Conservation (phyloP, 306 rosid genomes). For the Boehmeria nivea region DNA sequence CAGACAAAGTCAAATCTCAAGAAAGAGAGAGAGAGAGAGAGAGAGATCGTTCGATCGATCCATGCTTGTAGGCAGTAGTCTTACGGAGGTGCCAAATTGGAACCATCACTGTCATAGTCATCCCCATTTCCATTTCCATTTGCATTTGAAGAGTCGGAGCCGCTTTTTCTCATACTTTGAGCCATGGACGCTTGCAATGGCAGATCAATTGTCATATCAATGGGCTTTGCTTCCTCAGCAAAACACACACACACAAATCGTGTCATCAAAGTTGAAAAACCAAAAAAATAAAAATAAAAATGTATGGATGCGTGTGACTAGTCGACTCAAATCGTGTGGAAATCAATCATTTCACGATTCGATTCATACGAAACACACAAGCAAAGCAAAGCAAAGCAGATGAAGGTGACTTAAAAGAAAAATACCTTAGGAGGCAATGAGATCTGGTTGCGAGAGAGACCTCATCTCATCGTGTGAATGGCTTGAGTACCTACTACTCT, state of each 20-base stretch:
- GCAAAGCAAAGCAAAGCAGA: too few species aligned
- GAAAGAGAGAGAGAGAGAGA: neutral
- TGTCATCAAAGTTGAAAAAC: neutral
- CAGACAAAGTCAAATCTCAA: neutral
- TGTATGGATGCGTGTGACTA: too few species aligned
- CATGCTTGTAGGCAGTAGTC: too few species aligned
- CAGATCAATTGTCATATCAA: slow-evolving; percentile 60
- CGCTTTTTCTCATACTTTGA: slow-evolving; percentile 57
- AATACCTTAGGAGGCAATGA: too few species aligned
- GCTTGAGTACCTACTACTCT: too few species aligned
- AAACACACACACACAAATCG: neutral
- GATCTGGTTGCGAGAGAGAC: too few species aligned
- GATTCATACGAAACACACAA: too few species aligned
- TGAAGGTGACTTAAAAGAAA: too few species aligned
- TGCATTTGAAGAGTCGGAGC: slow-evolving; percentile 57
- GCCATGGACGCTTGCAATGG: slow-evolving; percentile 47
- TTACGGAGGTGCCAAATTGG: slow-evolving; percentile 79
- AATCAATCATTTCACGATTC: too few species aligned
- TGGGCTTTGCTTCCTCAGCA: neutral
- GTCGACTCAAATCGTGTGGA: too few species aligned
- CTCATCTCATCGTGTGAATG: too few species aligned
- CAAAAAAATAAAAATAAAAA: neutral
- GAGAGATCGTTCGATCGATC: too few species aligned
- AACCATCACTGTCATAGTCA: slow-evolving; percentile 25
- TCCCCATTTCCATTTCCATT: slow-evolving; percentile 62